Evolutionary conservation across 2,329 filamentous ascomycete genomes (phyloP).

Genomic region (Venturia effusa): DNA sequence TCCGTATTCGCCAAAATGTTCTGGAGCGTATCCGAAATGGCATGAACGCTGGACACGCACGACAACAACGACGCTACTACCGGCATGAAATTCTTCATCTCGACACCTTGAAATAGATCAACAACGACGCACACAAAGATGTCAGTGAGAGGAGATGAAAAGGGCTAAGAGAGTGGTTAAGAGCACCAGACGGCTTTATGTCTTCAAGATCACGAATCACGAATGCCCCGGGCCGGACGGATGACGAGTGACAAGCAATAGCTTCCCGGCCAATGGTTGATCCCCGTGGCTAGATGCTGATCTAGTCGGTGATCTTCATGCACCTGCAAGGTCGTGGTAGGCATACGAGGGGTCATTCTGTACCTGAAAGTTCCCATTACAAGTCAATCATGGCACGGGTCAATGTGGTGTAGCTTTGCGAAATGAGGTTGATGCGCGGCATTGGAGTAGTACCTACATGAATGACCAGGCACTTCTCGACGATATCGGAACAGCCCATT

Average conservation of each 20-base stretch:
- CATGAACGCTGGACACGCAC: slow-evolving; percentile 17
- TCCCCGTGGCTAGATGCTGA: neutral
- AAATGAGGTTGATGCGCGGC: neutral
- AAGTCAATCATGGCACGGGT: neutral
- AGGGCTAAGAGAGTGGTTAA: too few relatives aligned
- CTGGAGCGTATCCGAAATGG: slow-evolving; percentile 39
- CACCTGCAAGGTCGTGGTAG: neutral
- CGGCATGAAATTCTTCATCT: neutral
- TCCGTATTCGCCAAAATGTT: slow-evolving; percentile 46
- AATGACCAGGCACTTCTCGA: neutral
- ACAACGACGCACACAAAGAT: neutral
- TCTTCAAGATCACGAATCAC: neutral
- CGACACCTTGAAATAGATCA: neutral
- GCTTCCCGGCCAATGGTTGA: neutral
- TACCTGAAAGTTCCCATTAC: neutral
- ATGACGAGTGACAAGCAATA: neutral
- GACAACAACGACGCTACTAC: neutral
- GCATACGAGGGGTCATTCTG: neutral
- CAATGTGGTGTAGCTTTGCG: neutral
- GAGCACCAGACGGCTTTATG: too few relatives aligned
- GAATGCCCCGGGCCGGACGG: neutral
- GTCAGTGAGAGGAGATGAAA: neutral
- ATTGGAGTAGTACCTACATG: too few relatives aligned
- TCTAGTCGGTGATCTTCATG: neutral
- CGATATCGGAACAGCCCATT: neutral